phyloP scores from a whole-genome alignment of 1,284 basidiomycete species.

The Ceratobasidium sp. region DNA sequence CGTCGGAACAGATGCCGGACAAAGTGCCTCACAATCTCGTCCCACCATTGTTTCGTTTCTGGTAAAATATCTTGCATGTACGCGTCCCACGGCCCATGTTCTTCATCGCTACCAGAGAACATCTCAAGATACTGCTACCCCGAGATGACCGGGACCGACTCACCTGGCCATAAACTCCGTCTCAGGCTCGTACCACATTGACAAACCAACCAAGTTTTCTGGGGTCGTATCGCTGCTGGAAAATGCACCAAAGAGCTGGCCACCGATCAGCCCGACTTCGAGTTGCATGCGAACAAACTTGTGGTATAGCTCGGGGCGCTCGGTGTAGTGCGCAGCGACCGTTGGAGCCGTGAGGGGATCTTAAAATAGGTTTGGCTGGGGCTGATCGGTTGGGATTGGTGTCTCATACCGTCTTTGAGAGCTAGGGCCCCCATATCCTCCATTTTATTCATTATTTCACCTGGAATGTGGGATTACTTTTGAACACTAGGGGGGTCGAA shows the following conservation, averaged over 20 bases:
- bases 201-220: not conserved
- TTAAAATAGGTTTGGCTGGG: not conserved
- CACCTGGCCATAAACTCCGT: constrained; percentile 9
- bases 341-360: constrained; percentile 20
- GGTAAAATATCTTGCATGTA: constrained; percentile 5
- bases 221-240: not conserved
- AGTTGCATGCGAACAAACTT: constrained; percentile 18
- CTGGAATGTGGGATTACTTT: not conserved
- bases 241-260: constrained; percentile 12
- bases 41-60: constrained; percentile 8
- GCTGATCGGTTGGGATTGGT: not conserved
- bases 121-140: not conserved
- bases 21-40: not conserved
- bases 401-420: not conserved
- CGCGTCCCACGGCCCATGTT: constrained; percentile 3
- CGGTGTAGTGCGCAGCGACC: not conserved
- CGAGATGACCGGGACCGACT: not conserved
- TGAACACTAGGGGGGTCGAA: not conserved
- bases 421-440: not conserved
- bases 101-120: not conserved
- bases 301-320: constrained; percentile 1
- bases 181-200: constrained; percentile 19
- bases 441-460: not conserved
- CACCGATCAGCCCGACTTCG: constrained; percentile 1
- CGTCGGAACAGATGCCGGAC: not conserved